phyloP scores from a whole-genome alignment of 352 stramenopile species.

The Pythium brassicae region DNA sequence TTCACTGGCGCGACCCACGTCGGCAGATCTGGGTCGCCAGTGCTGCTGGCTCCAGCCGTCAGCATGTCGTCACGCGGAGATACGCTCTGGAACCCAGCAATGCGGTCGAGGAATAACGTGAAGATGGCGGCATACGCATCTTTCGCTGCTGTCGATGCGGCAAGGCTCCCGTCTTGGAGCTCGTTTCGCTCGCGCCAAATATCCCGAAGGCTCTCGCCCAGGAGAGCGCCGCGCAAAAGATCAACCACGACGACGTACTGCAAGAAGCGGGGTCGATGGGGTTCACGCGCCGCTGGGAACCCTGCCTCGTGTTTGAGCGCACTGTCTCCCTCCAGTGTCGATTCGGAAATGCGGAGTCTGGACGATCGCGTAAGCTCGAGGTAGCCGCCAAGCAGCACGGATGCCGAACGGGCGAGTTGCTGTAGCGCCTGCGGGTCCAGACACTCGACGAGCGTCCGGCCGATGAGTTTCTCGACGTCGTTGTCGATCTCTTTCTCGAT shows the following conservation, averaged over 20 bases:
- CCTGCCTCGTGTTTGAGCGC: too few species aligned
- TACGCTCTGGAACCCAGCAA: slow-evolving; percentile 23
- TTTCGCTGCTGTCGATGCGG: not conserved
- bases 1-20: slow-evolving; percentile 36
- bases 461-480: not conserved
- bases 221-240: slow-evolving; percentile 30
- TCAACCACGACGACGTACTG: slow-evolving; percentile 38
- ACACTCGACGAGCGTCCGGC: not conserved
- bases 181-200: not conserved
- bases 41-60: not conserved
- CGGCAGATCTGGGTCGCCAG: slow-evolving; percentile 12
- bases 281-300: not conserved
- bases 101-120: slow-evolving; percentile 23
- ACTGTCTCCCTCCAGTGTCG: not conserved
- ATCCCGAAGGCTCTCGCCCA: slow-evolving; percentile 16
- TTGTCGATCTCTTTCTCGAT: slow-evolving; percentile 21
- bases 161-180: too few species aligned
- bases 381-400: not conserved
- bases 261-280: slow-evolving; percentile 14
- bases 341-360: not conserved
- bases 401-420: slow-evolving; percentile 1
- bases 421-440: not conserved
- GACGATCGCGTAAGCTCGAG: not conserved
- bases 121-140: slow-evolving; percentile 14
- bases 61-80: not conserved